Evolutionary conservation across 371 early-diverging fungal genomes (phyloP).

Genomic region (Apophysomyces ossiformis): DNA sequence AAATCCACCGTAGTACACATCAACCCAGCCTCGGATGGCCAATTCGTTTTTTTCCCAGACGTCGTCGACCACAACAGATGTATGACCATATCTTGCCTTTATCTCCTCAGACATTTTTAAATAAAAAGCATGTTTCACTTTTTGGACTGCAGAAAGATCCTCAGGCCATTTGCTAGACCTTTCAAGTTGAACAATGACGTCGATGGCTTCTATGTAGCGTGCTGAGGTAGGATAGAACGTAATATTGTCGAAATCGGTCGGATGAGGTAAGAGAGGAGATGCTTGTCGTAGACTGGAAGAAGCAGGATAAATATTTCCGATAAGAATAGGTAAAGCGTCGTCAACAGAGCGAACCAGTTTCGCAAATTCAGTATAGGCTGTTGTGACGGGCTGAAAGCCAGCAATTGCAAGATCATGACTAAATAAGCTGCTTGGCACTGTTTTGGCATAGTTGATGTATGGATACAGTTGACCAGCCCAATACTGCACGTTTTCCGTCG

Average conservation of each 20-base stretch:
- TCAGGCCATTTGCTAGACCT: conserved; percentile 89
- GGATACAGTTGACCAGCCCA: conserved; percentile 75
- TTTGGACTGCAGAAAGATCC: conserved; percentile 84
- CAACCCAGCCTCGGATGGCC: conserved; percentile 64
- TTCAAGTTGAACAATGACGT: conserved; percentile 86
- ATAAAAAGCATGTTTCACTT: conserved; percentile 89
- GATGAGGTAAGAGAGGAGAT: conserved; percentile 80
- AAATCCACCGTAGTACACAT: conserved; percentile 72
- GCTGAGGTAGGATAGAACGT: conserved; percentile 55
- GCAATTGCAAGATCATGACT: conserved; percentile 49
- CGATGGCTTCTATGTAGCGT: conserved; percentile 73
- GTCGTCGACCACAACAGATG: conserved; percentile 51
- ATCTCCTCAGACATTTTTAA: conserved; percentile 67
- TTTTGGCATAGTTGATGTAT: conserved; percentile 56
- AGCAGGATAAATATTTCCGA: conserved; percentile 71
- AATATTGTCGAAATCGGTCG: conserved; percentile 54
- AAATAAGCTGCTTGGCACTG: conserved; percentile 52
- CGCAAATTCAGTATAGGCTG: conserved; percentile 71
- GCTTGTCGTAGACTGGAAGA: conserved; percentile 77
- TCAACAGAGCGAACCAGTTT: conserved; percentile 70
- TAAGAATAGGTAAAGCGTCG: conserved; percentile 75
- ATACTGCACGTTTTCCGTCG: conserved; percentile 54
- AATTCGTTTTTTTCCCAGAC: conserved; percentile 47
- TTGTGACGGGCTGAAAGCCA: conserved; percentile 76
- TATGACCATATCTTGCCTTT: conserved; percentile 37